A percentile compares a stretch with the other conserved stretches of the same genome.
Evolutionary conservation across 345 rosid genomes (phyloP).

Genomic region (Anastatica hierochuntica): DNA sequence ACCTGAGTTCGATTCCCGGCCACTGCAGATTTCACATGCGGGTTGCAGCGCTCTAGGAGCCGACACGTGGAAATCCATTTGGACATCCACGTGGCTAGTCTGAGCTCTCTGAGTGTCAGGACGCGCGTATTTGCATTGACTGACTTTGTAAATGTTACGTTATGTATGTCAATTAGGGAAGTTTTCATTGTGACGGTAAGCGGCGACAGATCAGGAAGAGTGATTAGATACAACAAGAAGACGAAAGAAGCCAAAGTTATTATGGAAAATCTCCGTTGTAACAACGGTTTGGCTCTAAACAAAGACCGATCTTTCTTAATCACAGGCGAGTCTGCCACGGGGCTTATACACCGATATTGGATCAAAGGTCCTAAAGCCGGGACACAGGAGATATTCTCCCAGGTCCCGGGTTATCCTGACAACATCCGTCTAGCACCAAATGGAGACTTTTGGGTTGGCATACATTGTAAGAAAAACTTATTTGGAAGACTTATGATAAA

Average conservation of each 20-base stretch:
- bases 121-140: no score
- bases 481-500: no score
- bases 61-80: no score
- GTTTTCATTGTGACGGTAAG: not conserved
- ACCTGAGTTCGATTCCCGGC: no score
- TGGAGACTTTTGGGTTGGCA: slow-evolving; percentile 62
- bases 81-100: no score
- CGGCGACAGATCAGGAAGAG: slow-evolving; percentile 8
- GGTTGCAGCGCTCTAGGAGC: no score
- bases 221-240: slow-evolving; percentile 10
- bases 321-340: slow-evolving; percentile 29
- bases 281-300: slow-evolving; percentile 61
- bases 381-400: slow-evolving; percentile 30
- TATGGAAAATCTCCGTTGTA: slow-evolving; percentile 28
- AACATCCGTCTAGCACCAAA: slow-evolving; percentile 40
- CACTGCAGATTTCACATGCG: no score
- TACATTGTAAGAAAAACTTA: slow-evolving; percentile 32
- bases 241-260: slow-evolving; percentile 14
- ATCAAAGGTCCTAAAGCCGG: slow-evolving; percentile 32
- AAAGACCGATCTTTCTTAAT: slow-evolving; percentile 41
- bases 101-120: no score
- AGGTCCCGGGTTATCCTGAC: slow-evolving; percentile 52
- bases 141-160: no score
- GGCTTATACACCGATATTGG: slow-evolving; percentile 39
- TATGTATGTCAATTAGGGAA: not conserved